Evolutionary conservation across 2,329 filamentous ascomycete species (phyloP), one percentile per base, ranked within the genome.

Genomic region (Claviceps monticola): DNA sequence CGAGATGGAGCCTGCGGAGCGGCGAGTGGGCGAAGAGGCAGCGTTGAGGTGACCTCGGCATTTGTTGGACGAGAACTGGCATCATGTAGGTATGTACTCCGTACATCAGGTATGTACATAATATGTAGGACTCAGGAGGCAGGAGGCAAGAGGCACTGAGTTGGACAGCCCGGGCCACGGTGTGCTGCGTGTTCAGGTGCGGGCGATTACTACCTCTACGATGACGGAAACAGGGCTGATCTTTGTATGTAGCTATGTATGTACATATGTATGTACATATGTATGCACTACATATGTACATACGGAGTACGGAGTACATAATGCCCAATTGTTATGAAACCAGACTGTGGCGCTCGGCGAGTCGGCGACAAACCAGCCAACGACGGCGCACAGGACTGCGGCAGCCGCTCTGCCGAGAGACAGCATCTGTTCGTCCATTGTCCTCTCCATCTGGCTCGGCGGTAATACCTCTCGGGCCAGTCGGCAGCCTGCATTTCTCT

Each of bases 401-500:
- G 26, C 41, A 41, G 41, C 23, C 37, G 41, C 11, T 39, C 23
- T 50, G 48, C 48, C 48, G 48, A 50, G 38, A 49, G n/a, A 48
- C 46, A 41, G 46, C 19, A 39, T 41, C 34, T 34, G 45, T 47
- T 47, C 45, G 34, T 47, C 45, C 34, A 37, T 37, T 47, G 45
- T 19, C 44, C 13, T 36, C 26, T 36, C 16, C 21, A 29, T 17
- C 47, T 26, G 47, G 5, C 23, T 49, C 47, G 37, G 29, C 36
- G 34, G 46, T 21, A 21, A 36, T 43, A 23, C 19, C 37, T 41
- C 21, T n/a, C 36, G 16, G 43, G 49, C 49, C 49, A 51, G 29
- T 51, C 49, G 49, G 49, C 49, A 51, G 23, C 42, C 49, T 46
- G 49, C 34, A 39, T 23, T 17, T 36, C 29, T 38, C 42, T n/a